These are phyloP conservation scores for Kazachstania martiniae DNA, from an alignment of 805 yeast species.

Conservation along the genomic window DNA sequence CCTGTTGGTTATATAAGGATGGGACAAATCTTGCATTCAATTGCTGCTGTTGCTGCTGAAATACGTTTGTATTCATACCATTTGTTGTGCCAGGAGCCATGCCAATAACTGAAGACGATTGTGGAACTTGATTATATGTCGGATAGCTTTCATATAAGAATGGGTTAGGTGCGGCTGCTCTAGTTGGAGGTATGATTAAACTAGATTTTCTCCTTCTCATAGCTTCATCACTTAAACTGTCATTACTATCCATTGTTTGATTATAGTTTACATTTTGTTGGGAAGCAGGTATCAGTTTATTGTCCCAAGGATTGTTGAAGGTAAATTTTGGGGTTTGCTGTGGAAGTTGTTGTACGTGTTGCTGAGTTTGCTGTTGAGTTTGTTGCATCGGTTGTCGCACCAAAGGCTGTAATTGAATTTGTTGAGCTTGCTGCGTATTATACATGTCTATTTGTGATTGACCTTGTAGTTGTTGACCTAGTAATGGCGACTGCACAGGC, in stretches of 20 bases:
- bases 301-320: slow-evolving; percentile 12
- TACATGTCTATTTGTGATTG: too few species aligned
- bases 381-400: too few species aligned
- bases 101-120: too few species aligned
- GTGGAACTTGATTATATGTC: not conserved
- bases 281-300: slow-evolving; percentile 2
- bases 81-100: not conserved
- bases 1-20: slow-evolving; percentile 14
- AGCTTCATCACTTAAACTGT: slow-evolving; percentile 2
- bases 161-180: slow-evolving; percentile 35
- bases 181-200: slow-evolving; percentile 32
- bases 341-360: not conserved
- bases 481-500: slow-evolving; percentile 4
- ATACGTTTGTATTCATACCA: slow-evolving; percentile 2
- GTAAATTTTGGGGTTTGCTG: slow-evolving; percentile 1
- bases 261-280: not conserved
- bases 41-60: slow-evolving; percentile 10
- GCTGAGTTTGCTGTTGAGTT: too few species aligned
- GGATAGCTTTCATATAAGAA: slow-evolving; percentile 23
- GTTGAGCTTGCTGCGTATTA: too few species aligned
- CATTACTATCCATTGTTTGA: not conserved
- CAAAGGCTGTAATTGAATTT: too few species aligned
- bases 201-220: slow-evolving; percentile 26
- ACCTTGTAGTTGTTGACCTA: slow-evolving; percentile 1
- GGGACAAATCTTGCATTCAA: slow-evolving; percentile 14